Base-by-base conservation (phyloP, 805 yeast species). In the Lipomyces sp. region DNA sequence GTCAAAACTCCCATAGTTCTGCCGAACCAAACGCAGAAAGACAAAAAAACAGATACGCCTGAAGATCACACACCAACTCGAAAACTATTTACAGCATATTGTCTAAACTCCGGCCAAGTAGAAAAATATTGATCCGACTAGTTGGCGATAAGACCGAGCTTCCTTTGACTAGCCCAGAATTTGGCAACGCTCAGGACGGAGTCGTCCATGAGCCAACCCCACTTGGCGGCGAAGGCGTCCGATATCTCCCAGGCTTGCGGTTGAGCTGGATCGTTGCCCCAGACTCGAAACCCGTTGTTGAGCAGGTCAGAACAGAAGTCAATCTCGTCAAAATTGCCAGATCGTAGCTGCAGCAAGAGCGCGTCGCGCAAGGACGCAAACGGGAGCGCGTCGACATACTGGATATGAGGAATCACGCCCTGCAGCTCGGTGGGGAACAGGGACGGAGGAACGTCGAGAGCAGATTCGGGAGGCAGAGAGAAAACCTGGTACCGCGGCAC, bases 381-480 rank as follows among this genome's bases (percentile, higher is more conserved):
- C 24, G 56, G 56, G 26, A 52, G 39, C 8, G 56, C 56, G 38
- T 52, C 56, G 8, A 52, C 43, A 29, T 52, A 52, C 21, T 52
- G 56, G 34, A 47, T 43, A 40, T 52, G 56, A 13, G 56, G 52
- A 4, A 52, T 34, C 4, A 38, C 14, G 24, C 49, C 52, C 23
- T 52, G 56, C 22, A 52, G 37, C 33, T 23, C 26, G n/a, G 56
- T 46, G 6, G 56, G 56, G n/a, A 29, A 23, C 14, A 52, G 39
- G 11, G 52, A n/a, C 10, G 46, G 36, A 13, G 56, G 56, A 24
- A 47, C 39, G 14, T 21, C 21, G 3, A 13, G n/a, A 10, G n/a
- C 8, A 18, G 35, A 19, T 3, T 28, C 35, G n/a, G 46, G 37
- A 14, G 47, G 26, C n/a, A 42, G 10, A 13, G 14, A 11, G 35